phyloP scores from a whole-genome alignment of 2,329 filamentous ascomycete species.

The Diaporthe ampelina region DNA sequence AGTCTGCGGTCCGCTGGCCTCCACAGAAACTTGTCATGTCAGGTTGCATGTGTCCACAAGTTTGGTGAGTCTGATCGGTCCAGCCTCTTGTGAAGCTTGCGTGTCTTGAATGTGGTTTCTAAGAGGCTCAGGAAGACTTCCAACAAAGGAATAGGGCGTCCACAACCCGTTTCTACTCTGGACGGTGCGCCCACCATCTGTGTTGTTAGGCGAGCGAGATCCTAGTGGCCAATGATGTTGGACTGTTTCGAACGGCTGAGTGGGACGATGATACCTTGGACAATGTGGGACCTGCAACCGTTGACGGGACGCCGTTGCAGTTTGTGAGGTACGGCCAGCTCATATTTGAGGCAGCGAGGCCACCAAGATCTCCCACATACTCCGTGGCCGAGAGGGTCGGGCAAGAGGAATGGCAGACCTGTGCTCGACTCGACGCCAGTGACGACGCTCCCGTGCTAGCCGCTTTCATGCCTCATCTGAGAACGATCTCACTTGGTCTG shows the following conservation, averaged over 20 bases:
- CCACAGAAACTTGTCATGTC: not conserved
- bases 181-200: constrained; percentile 1
- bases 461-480: not conserved
- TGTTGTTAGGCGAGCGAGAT: constrained; percentile 17
- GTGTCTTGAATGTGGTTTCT: not conserved
- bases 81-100: not conserved
- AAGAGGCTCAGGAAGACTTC: not conserved
- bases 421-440: not conserved
- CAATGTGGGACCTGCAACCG: constrained; percentile 36
- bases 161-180: not conserved
- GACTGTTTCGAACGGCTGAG: not conserved
- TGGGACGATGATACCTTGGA: constrained; percentile 36
- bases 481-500: not conserved
- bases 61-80: constrained; percentile 5
- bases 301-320: not conserved
- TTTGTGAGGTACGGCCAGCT: not conserved
- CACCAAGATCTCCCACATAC: not conserved
- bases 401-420: not conserved
- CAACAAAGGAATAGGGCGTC: not conserved
- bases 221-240: not conserved
- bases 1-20: not conserved
- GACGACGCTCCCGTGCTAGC: not conserved
- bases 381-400: not conserved
- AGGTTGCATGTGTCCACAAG: constrained; percentile 10
- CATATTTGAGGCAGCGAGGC: not conserved